Evolutionary conservation across 495 filamentous ascomycete genomes (phyloP).

Genomic region (Xylaria venustula): DNA sequence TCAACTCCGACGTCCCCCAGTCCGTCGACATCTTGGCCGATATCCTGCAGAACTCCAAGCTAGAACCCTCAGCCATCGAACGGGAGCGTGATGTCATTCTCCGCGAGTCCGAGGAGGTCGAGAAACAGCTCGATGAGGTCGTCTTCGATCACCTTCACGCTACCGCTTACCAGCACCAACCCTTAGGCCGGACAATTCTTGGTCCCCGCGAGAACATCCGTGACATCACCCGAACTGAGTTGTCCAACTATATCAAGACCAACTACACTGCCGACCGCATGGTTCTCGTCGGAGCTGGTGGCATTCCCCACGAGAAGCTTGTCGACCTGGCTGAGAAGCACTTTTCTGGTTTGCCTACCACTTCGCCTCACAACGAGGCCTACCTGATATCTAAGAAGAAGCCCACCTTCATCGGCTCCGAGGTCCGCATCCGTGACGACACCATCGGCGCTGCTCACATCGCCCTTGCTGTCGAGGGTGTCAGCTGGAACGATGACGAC

Average conservation of each 20-base stretch:
- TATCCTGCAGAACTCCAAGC: conserved; percentile 98
- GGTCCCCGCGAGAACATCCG: conserved; percentile 98
- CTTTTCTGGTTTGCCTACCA: conserved; percentile 74
- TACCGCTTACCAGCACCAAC: conserved; percentile 93
- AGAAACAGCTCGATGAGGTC: conserved; percentile 99
- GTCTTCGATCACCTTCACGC: conserved; percentile 99
- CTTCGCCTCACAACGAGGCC: conserved; percentile 66
- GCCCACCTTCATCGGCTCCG: conserved; percentile 94
- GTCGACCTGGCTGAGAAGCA: conserved; percentile 96
- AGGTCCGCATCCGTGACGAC: conserved; percentile 92
- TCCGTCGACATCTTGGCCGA: conserved; percentile 97
- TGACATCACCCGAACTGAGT: conserved; percentile 86
- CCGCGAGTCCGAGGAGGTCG: conserved; percentile 98
- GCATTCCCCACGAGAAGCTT: conserved; percentile 88
- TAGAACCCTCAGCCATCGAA: conserved; percentile 89
- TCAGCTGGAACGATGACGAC: conserved; percentile 98
- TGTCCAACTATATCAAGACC: conserved; percentile 93
- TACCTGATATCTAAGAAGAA: conserved; percentile 75
- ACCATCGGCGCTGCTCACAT: conserved; percentile 95
- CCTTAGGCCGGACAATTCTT: conserved; percentile 95
- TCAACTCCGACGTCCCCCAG: conserved; percentile 94
- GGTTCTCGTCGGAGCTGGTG: conserved; percentile 95
- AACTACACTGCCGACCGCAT: conserved; percentile 99
- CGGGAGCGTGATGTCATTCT: conserved; percentile 97
- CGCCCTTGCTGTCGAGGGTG: conserved; percentile 97